Conservation (phyloP, 306 rosid species). For the Quercus bicolor region DNA sequence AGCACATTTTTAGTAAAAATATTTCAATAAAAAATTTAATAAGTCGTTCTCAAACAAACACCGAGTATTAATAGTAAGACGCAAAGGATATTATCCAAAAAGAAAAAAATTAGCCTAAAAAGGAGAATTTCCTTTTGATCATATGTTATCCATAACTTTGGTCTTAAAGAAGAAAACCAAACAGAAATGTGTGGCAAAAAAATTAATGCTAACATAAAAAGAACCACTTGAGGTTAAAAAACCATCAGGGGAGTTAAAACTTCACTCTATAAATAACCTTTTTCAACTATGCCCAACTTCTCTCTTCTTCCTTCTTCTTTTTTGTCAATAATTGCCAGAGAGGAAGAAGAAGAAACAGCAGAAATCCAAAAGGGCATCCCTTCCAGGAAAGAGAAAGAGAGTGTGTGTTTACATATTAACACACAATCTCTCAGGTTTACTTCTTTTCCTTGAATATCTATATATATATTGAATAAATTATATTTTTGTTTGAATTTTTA, state of each 20-base stretch:
- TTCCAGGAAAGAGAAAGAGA: slow-evolving; percentile 18
- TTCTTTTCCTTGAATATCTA: not conserved
- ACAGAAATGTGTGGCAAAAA: not conserved
- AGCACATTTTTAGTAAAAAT: too few relatives aligned
- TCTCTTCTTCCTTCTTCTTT: not conserved
- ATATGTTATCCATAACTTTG: too few relatives aligned
- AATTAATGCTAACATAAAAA: not conserved
- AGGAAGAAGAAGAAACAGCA: slow-evolving; percentile 1
- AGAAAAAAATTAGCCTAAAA: too few relatives aligned
- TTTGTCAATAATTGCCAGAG: slow-evolving; percentile 2
- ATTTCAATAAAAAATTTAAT: too few relatives aligned
- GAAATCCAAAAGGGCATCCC: not conserved
- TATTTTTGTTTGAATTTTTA: not conserved
- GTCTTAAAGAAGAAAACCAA: too few relatives aligned
- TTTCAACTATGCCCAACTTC: not conserved
- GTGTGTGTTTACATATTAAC: not conserved
- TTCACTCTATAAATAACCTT: not conserved
- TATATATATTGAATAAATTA: not conserved
- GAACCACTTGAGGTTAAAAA: not conserved
- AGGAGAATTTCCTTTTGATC: too few relatives aligned
- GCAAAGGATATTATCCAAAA: too few relatives aligned
- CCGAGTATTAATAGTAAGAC: too few relatives aligned
- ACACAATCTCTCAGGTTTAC: slow-evolving; percentile 11
- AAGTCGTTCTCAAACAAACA: too few relatives aligned
- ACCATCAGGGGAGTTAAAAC: not conserved